Evolutionary conservation across 192 early-diverging fungal genomes (phyloP), one percentile per base, ranked within the genome.

Genomic region (Mortierella hygrophila): DNA sequence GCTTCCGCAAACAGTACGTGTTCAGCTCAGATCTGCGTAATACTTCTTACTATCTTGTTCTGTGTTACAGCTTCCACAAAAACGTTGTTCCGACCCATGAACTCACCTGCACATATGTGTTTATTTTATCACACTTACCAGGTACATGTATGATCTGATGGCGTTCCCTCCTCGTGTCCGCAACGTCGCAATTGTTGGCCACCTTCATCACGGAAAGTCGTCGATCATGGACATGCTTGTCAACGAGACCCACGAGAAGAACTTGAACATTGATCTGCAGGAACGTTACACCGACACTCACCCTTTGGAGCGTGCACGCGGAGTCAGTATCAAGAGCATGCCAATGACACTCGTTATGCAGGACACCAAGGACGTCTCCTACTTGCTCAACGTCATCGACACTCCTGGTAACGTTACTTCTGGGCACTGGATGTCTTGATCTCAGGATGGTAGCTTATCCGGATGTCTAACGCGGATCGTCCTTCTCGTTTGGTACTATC

Each of bases 181-280:
- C 77, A 99, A 99, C 80, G 89, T 99, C 42, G 95, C 95, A 13
- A 82, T 99, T 72, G 94, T 97, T 3, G 99, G 99, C 37, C 97
- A 99, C 88, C 90, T 99, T 78, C 97, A 98, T 82, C 99, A 99
- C 86, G 99, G 99, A 74, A 99, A 99, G 79, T 97, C 98, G 0
- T 92, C 97, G 11, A 93, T 99, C 54, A 91, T 99, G 41, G 99
- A 99, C 80, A 92, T 97, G 88, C 93, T 99, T 38, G 95, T 99
- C 23, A 91, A 93, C 35, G 92, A 97, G 75, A 98, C 98, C 20
- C 99, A 99, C 37, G 89, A 91, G 49, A 89, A 88, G 47, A 89
- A 89, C 70, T 69, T 87, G 49, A 81, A 85, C 73, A 60, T 82
- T 46, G 82, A 82, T 55, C 73, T 73, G 68, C 79, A 90, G 92